Conservation (phyloP, 306 rosid species). For the Castanospermum australe region DNA sequence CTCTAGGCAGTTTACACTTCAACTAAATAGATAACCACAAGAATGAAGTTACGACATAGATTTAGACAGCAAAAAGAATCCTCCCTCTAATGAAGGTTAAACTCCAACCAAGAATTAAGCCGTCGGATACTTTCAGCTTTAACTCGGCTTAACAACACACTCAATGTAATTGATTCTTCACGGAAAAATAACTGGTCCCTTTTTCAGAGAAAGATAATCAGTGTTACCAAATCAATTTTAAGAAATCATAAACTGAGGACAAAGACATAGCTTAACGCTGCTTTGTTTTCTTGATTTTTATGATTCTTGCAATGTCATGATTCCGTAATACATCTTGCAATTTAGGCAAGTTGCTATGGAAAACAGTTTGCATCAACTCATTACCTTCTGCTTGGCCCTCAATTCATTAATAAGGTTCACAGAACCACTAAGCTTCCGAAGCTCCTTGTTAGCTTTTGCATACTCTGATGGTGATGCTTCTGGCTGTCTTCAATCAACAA, state of each 20-base stretch:
- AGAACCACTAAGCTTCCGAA: constrained; percentile 64
- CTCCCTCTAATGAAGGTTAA: background rate
- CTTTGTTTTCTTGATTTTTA: background rate
- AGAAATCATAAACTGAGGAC: background rate
- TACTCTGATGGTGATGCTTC: constrained; percentile 75
- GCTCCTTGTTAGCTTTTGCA: constrained; percentile 91
- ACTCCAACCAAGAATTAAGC: background rate
- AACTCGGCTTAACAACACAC: background rate
- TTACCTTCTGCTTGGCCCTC: constrained; percentile 82
- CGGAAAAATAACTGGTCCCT: background rate
- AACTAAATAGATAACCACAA: background rate
- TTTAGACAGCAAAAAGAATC: background rate
- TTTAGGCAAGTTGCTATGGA: background rate
- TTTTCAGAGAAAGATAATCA: background rate
- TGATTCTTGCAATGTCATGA: background rate
- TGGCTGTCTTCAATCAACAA: constrained; percentile 81
- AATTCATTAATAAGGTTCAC: constrained; percentile 63
- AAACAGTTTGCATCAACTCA: background rate
- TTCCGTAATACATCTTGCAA: background rate
- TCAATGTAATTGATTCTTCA: background rate
- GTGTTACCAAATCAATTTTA: background rate
- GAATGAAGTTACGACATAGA: background rate
- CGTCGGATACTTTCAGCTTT: background rate
- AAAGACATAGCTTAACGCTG: background rate
- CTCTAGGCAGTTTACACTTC: background rate